Percentiles rank a stretch among this genome's conserved stretches.
These are phyloP conservation scores for Colletotrichum falcatum DNA, from an alignment of 2,329 filamentous ascomycete species.

Conservation along the genomic window DNA sequence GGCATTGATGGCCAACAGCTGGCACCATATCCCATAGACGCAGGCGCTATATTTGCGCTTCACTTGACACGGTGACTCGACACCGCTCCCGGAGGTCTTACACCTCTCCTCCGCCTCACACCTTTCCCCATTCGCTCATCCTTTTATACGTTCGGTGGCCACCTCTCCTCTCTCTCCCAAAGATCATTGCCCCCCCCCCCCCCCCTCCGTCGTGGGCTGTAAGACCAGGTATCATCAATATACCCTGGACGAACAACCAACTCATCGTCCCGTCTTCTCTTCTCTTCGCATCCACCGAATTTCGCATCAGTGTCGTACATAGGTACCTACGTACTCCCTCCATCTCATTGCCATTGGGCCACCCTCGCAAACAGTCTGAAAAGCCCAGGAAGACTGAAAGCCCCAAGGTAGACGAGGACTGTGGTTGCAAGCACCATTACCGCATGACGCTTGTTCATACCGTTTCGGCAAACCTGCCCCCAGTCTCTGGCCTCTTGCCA, in stretches of 20 bases:
- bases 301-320: not conserved
- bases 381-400: conserved; percentile 3
- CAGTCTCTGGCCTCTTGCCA: not conserved
- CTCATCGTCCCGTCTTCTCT: conserved; percentile 34
- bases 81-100: conserved; percentile 31
- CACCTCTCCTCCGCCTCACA: conserved; percentile 35
- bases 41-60: conserved; percentile 23
- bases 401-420: not conserved
- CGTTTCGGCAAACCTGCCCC: not conserved
- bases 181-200: conserved; percentile 1
- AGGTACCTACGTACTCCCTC: conserved; percentile 8
- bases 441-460: conserved; percentile 24
- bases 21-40: conserved; percentile 27
- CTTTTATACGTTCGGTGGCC: conserved; percentile 21
- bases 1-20: conserved; percentile 12
- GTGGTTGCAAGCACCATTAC: conserved; percentile 26
- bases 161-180: conserved; percentile 7
- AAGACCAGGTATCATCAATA: conserved; percentile 33
- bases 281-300: conserved; percentile 25
- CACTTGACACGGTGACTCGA: conserved; percentile 24
- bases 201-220: not conserved
- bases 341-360: conserved; percentile 23
- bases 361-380: conserved; percentile 33
- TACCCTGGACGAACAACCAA: conserved; percentile 35
- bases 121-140: conserved; percentile 32